Evolutionary conservation across 805 yeast genomes (phyloP).

Genomic region (Ogataea neopini): DNA sequence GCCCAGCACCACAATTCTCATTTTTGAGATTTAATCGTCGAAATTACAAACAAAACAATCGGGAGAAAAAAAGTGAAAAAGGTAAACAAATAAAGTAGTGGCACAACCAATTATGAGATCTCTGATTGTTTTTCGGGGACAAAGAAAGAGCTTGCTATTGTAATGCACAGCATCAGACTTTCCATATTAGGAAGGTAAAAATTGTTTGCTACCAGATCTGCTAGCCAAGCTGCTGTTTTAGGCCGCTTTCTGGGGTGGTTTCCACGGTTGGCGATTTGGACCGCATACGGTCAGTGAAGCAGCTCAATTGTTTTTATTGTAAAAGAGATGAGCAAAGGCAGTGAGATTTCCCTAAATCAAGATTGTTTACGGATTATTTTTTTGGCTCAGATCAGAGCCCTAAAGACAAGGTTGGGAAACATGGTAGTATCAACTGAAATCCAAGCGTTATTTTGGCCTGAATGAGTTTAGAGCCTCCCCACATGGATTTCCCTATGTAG

Average conservation of each 20-base stretch:
- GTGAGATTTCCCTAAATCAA: background rate
- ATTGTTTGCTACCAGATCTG: background rate
- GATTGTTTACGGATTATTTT: background rate
- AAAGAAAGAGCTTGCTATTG: background rate
- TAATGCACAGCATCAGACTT: background rate
- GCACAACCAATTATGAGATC: background rate
- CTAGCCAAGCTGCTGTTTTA: background rate
- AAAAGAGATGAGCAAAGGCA: background rate
- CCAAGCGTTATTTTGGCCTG: too few species aligned
- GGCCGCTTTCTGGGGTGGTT: slow-evolving; percentile 6
- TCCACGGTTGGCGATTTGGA: slow-evolving; percentile 1
- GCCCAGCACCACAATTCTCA: background rate
- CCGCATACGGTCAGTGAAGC: background rate
- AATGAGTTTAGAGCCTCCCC: too few species aligned
- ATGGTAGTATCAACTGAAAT: too few species aligned
- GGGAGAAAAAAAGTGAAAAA: slow-evolving; percentile 8
- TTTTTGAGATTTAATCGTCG: background rate
- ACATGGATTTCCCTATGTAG: too few species aligned
- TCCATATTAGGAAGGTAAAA: slow-evolving; percentile 2
- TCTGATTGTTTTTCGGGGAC: background rate
- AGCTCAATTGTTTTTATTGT: background rate
- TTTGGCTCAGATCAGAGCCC: too few species aligned
- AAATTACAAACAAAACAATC: slow-evolving; percentile 6
- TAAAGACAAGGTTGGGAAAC: too few species aligned
- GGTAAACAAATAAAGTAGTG: slow-evolving; percentile 18